Conservation (phyloP, 805 yeast genomes). For the Starmerella bombi region DNA sequence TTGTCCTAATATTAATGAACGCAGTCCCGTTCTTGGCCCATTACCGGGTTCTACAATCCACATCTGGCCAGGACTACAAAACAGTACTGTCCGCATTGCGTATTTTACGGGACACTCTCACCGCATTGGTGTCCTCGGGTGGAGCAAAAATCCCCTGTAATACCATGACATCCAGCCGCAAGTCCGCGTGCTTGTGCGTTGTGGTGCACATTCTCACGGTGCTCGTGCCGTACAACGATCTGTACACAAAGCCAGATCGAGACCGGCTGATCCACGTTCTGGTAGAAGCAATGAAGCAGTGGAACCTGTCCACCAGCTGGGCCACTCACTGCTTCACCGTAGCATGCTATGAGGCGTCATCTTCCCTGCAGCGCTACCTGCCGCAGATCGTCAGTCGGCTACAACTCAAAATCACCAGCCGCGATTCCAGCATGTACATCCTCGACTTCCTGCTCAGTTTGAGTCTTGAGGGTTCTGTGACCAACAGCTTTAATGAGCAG, state of each 20-base stretch:
- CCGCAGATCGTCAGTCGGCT: slow-evolving; percentile 57
- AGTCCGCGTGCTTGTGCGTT: slow-evolving; percentile 32
- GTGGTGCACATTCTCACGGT: slow-evolving; percentile 43
- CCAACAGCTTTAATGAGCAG: slow-evolving; percentile 59
- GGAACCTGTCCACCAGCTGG: slow-evolving; percentile 61
- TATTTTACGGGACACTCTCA: slow-evolving; percentile 8
- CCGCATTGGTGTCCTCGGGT: slow-evolving; percentile 6
- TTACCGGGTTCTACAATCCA: slow-evolving; percentile 23
- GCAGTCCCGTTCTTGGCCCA: slow-evolving; percentile 37
- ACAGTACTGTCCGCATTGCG: slow-evolving; percentile 19
- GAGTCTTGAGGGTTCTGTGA: slow-evolving; percentile 50
- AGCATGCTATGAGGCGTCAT: slow-evolving; percentile 71
- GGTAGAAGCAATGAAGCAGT: slow-evolving; percentile 42
- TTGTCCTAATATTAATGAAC: slow-evolving; percentile 50
- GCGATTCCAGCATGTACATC: slow-evolving; percentile 57
- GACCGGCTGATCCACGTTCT: slow-evolving; percentile 51
- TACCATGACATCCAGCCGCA: slow-evolving; percentile 1
- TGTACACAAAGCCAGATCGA: slow-evolving; percentile 43
- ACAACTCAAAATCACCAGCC: slow-evolving; percentile 60
- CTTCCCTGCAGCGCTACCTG: slow-evolving; percentile 53
- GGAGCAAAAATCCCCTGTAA: slow-evolving; percentile 5
- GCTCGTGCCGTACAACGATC: slow-evolving; percentile 39
- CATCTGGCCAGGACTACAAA: slow-evolving; percentile 34
- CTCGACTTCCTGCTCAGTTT: slow-evolving; percentile 60
- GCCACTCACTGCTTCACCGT: slow-evolving; percentile 62